Base-by-base conservation (phyloP, 352 stramenopile species). In the Pythium pyrilobum region DNA sequence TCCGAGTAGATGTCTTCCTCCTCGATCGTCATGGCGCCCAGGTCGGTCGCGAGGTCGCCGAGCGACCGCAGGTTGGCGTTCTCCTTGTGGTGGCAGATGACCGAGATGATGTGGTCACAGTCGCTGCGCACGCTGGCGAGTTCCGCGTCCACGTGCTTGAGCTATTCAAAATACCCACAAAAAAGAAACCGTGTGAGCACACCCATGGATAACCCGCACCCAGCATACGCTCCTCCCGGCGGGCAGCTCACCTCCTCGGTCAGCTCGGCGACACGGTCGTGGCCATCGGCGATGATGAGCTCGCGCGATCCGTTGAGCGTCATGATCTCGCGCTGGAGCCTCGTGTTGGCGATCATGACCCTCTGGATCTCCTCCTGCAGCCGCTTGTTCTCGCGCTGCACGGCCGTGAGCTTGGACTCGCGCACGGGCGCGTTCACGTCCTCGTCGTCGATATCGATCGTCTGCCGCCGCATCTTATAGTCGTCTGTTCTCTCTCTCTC, bases 281-380 rank as follows among this genome's bases (percentile, higher is more conserved):
- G 66, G 44, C 73, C 70, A 2, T 64, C 29, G 9, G 54, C 62
- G 27, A 75, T 62, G 4, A 82, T 64, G 34, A 69, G 59, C 38
- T 86, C 71, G 49, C 70, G 75, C 31, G 78, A 66, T 21, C 56
- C 68, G 47, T 75, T 69, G 28, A 87, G 64, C 46, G 62, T 43
- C 63, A 73, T 64, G 42, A 83, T 65, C 50, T 89, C 76, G 43
- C 73, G 72, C 66, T 89, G 70, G 58, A 87, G 76, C 33, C 63
- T 72, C 40, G 64, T 82, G 61, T 89, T 89, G 66, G 68, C 60
- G 42, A 68, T 65, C 39, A 82, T 64, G 52, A 87, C 66, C 48
- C 58, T 63, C 42, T 85, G 64, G 52, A 89, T 85, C 62, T 87
- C 68, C 38, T 72, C 62, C 34, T 56, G 53, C 32, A 87, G 48